These are phyloP conservation scores for Coprinellus aureogranulatus DNA, from an alignment of 768 basidiomycete genomes.

Conservation along the genomic window DNA sequence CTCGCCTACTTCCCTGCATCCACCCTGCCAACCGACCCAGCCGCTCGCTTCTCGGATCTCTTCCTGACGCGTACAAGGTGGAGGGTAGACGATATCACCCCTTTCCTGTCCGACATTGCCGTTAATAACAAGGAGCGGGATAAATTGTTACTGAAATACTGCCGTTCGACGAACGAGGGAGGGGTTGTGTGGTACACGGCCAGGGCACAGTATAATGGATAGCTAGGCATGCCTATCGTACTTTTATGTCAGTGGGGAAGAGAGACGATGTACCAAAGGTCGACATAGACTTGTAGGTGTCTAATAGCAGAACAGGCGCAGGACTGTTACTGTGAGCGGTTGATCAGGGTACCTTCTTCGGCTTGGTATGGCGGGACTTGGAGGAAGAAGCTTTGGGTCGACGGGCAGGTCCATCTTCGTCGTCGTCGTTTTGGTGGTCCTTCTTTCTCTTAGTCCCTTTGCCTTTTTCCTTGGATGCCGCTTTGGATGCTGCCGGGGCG, in stretches of 20 bases:
- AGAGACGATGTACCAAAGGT: too few relatives aligned
- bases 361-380: neutral
- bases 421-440: neutral
- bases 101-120: slow-evolving; percentile 80
- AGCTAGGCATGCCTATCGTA: slow-evolving; percentile 7
- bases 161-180: slow-evolving; percentile 68
- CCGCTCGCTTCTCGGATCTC: slow-evolving; percentile 80
- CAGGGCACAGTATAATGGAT: slow-evolving; percentile 58
- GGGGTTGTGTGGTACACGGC: slow-evolving; percentile 75
- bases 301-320: too few relatives aligned
- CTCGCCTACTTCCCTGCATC: slow-evolving; percentile 78
- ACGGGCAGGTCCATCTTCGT: neutral
- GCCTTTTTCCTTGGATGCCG: neutral
- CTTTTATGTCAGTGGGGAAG: too few relatives aligned
- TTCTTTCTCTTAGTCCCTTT: neutral
- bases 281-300: too few relatives aligned
- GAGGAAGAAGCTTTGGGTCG: too few relatives aligned
- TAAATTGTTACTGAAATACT: slow-evolving; percentile 82
- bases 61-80: slow-evolving; percentile 79
- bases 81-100: slow-evolving; percentile 75
- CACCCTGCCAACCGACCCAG: slow-evolving; percentile 70
- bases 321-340: neutral
- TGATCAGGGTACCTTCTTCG: neutral
- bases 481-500: neutral
- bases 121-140: slow-evolving; percentile 86